A percentile compares a stretch with the other conserved stretches of the same genome.
These are phyloP conservation scores for Arthrobotrys sphaeroides DNA, from an alignment of 2,329 filamentous ascomycete genomes.

Conservation along the genomic window DNA sequence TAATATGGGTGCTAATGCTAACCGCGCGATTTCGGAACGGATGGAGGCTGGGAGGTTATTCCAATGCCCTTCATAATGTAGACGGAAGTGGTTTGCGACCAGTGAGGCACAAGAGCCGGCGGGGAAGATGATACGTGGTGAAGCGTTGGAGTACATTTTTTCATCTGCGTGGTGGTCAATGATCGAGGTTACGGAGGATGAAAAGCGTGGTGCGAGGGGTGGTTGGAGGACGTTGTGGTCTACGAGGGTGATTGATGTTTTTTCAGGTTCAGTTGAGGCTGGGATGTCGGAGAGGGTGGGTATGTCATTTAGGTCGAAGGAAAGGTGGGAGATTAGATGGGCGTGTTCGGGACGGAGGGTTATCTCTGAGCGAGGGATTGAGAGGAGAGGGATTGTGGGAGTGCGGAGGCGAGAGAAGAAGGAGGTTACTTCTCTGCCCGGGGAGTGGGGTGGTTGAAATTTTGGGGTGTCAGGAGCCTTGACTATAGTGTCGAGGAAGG, in stretches of 20 bases:
- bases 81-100: constrained; percentile 70
- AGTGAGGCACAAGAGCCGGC: constrained; percentile 79
- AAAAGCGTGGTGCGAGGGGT: constrained; percentile 58
- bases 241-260: constrained; percentile 66
- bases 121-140: constrained; percentile 71
- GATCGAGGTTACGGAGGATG: constrained; percentile 70
- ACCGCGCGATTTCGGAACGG: constrained; percentile 68
- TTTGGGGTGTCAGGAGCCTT: constrained; percentile 64
- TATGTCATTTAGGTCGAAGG: constrained; percentile 70
- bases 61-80: constrained; percentile 65
- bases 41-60: constrained; percentile 57
- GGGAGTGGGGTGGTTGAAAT: constrained; percentile 48
- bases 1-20: constrained; percentile 76
- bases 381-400: constrained; percentile 77
- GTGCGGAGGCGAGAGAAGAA: constrained; percentile 60
- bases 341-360: constrained; percentile 76
- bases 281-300: constrained; percentile 72
- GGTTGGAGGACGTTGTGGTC: constrained; percentile 75
- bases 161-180: constrained; percentile 86
- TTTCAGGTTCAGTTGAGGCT: constrained; percentile 65
- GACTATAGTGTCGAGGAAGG: constrained; percentile 73
- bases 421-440: background rate
- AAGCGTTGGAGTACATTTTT: constrained; percentile 59
- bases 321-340: constrained; percentile 68
- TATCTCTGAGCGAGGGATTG: constrained; percentile 75